Evolutionary conservation across 2,329 filamentous ascomycete species (phyloP), one percentile per base, ranked within the genome.

Genomic region (Clarireedia homoeocarpa): DNA sequence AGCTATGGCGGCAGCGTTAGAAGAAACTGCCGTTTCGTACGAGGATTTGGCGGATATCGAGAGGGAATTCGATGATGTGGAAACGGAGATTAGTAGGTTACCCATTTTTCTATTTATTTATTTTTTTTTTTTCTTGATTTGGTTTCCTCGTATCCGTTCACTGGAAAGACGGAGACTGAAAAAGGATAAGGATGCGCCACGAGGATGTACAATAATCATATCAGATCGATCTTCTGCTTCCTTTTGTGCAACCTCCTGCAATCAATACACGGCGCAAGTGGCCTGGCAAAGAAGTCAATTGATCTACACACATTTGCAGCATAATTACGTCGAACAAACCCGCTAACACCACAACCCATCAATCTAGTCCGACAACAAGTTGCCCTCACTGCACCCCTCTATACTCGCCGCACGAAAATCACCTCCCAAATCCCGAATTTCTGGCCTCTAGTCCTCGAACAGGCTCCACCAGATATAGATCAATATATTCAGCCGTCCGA

Each of bases 391-490:
- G 76, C 78, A 59, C 79, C 86, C 46, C 80, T 95, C 59, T 96
- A 90, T 76, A 78, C 81, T 66, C 88, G 88, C 74, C 89, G 92
- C 69, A 77, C 82, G 62, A 79, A 82, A 65, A 73, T 90, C 61
- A 76, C 94, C 62, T 72, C 80, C 61, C 78, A 85, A 68, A 91
- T 96, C 68, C 82, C 84, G 65, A 84, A 89, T 75, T 99, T 97
- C 82, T 97, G 94, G 94, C 79, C 89, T n/a, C 82, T 95, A 57
- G 91, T 96, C 56, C 80, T 97, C 70, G 89, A 95, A 76, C 86
- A 91, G 74, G 85, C 88, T 2, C 91, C 91, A 2, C 79, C 81
- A 48, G 90, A 96, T 61, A 81, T 99, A 65, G 91, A 96, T 74
- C 85, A 90, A 73, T 91, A 86, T 77, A 87, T 97, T 69, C 85